Percentiles rank a stretch among this genome's conserved stretches.
Evolutionary conservation across 139 green algal genomes (phyloP).

Genomic region (Chlorella sp.): DNA sequence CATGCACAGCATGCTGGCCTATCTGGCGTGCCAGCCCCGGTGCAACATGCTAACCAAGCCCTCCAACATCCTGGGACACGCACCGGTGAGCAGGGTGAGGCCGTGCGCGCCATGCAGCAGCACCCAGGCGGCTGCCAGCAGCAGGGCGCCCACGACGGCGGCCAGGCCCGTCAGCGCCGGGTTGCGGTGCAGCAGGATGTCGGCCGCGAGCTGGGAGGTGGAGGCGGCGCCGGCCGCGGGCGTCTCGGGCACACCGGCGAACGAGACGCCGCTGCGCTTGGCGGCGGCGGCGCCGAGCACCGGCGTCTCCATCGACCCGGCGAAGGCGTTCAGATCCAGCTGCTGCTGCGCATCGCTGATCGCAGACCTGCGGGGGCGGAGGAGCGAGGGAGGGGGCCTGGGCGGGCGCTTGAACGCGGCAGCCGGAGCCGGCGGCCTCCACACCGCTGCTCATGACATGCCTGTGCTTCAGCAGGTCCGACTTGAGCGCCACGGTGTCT

Average conservation of each 20-base stretch:
- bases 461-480: constrained; percentile 30
- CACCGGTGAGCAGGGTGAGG: constrained; percentile 31
- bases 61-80: not conserved
- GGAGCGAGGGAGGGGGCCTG: no score
- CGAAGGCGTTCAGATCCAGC: constrained; percentile 3
- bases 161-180: constrained; percentile 32
- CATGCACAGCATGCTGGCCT: not conserved
- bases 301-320: constrained; percentile 15
- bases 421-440: not conserved
- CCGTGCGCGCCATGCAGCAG: constrained; percentile 7
- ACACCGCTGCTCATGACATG: not conserved
- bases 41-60: not conserved
- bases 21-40: no score
- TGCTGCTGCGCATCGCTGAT: constrained; percentile 11
- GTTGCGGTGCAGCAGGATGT: constrained; percentile 47
- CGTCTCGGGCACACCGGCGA: constrained; percentile 22
- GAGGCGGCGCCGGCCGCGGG: not conserved
- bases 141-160: constrained; percentile 1
- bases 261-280: not conserved
- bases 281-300: not conserved
- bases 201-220: not conserved
- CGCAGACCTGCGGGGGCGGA: not conserved
- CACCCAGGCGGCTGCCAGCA: constrained; percentile 9
- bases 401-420: no score
- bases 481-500: constrained; percentile 38